Percentiles rank a stretch among this genome's conserved stretches.
Conservation (phyloP, 2,329 filamentous ascomycete genomes). For the Fusarium foetens region DNA sequence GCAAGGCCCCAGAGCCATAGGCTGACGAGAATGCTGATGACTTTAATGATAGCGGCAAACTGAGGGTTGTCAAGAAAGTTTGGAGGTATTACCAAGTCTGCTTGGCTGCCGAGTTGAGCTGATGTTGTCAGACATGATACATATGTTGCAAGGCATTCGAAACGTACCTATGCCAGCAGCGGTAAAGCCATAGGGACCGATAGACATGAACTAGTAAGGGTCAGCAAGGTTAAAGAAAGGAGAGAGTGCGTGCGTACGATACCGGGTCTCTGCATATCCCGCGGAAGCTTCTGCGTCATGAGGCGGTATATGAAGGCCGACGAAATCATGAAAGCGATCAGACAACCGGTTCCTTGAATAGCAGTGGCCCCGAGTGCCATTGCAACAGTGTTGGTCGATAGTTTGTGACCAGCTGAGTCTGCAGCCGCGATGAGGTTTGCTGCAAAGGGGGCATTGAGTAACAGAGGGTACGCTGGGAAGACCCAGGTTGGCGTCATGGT, state of each 20-base stretch:
- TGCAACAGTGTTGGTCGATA: slow-evolving; percentile 54
- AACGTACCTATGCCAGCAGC: slow-evolving; percentile 54
- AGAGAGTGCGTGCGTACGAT: slow-evolving; percentile 58
- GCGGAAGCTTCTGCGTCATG: slow-evolving; percentile 87
- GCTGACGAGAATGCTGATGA: slow-evolving; percentile 69
- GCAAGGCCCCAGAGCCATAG: slow-evolving; percentile 88
- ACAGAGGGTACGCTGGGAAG: slow-evolving; percentile 83
- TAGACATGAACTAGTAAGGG: slow-evolving; percentile 73
- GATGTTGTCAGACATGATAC: slow-evolving; percentile 15
- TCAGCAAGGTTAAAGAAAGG: background rate
- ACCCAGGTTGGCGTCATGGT: slow-evolving; percentile 92
- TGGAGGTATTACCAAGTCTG: slow-evolving; percentile 55
- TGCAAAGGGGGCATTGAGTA: slow-evolving; percentile 80
- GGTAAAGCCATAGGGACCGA: slow-evolving; percentile 76
- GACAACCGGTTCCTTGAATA: slow-evolving; percentile 65
- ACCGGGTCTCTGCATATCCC: slow-evolving; percentile 78
- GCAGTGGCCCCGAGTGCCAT: slow-evolving; percentile 62
- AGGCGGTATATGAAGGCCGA: slow-evolving; percentile 85
- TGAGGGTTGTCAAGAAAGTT: slow-evolving; percentile 56
- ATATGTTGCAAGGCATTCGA: background rate
- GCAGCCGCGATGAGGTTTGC: slow-evolving; percentile 63
- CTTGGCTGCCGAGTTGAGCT: slow-evolving; percentile 58
- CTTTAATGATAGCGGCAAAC: slow-evolving; percentile 56
- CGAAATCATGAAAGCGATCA: slow-evolving; percentile 80
- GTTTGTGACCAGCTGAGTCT: slow-evolving; percentile 28